These are phyloP conservation scores for Nakazawaea molendinolei DNA, from an alignment of 805 yeast genomes.

Conservation along the genomic window DNA sequence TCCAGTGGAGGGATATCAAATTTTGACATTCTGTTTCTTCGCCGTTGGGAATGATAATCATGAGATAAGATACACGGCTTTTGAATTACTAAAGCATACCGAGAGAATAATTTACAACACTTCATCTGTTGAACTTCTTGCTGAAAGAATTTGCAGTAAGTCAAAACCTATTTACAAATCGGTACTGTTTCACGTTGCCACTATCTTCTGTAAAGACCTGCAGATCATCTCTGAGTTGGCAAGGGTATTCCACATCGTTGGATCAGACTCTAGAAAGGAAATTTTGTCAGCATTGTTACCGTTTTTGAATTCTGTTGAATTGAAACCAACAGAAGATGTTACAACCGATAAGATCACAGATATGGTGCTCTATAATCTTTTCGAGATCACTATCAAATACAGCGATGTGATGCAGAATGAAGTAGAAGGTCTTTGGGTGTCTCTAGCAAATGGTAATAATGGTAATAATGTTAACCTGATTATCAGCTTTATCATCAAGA, in stretches of 20 bases:
- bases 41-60: constrained; percentile 70
- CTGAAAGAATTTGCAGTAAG: constrained; percentile 65
- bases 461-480: constrained; percentile 66
- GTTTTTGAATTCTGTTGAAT: constrained; percentile 83
- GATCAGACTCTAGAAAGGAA: constrained; percentile 61
- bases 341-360: constrained; percentile 33
- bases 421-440: constrained; percentile 93
- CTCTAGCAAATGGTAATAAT: constrained; percentile 72
- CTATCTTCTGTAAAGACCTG: constrained; percentile 56
- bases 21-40: constrained; percentile 69
- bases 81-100: constrained; percentile 57
- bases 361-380: constrained; percentile 75
- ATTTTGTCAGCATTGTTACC: constrained; percentile 77
- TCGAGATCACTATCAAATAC: constrained; percentile 78
- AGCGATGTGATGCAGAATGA: constrained; percentile 74
- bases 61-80: constrained; percentile 66
- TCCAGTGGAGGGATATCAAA: constrained; percentile 52
- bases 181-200: constrained; percentile 74
- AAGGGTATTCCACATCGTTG: constrained; percentile 56
- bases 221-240: constrained; percentile 68
- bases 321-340: constrained; percentile 31
- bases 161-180: constrained; percentile 83
- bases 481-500: constrained; percentile 59
- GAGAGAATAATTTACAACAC: constrained; percentile 56
- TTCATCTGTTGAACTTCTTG: constrained; percentile 47